A percentile compares a stretch with the other conserved stretches of the same genome.
These are phyloP conservation scores for Didymella exigua DNA, from an alignment of 2,329 filamentous ascomycete genomes.

Conservation along the genomic window DNA sequence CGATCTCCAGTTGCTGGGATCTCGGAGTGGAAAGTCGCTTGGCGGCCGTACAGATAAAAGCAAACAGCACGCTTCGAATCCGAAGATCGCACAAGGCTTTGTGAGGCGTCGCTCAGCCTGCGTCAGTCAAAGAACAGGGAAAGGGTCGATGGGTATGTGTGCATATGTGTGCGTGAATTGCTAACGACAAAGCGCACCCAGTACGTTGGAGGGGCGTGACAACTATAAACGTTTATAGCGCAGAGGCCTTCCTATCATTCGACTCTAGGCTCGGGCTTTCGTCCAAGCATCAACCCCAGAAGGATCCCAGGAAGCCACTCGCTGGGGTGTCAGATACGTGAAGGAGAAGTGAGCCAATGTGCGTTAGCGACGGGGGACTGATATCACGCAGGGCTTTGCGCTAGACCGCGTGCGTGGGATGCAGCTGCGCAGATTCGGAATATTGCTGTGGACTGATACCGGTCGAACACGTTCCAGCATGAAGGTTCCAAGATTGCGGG, in stretches of 20 bases:
- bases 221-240: slow-evolving; percentile 15
- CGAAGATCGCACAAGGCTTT: background rate
- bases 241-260: slow-evolving; percentile 8
- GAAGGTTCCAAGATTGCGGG: background rate
- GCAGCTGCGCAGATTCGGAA: background rate
- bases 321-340: slow-evolving; percentile 41
- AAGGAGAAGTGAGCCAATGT: slow-evolving; percentile 34
- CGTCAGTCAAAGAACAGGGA: background rate
- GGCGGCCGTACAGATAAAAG: slow-evolving; percentile 30
- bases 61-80: slow-evolving; percentile 14
- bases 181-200: slow-evolving; percentile 5
- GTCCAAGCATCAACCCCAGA: slow-evolving; percentile 23
- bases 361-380: slow-evolving; percentile 22
- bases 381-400: slow-evolving; percentile 28
- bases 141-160: background rate
- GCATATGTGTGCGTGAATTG: background rate
- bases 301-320: slow-evolving; percentile 27
- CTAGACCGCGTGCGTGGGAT: slow-evolving; percentile 12
- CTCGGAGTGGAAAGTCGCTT: slow-evolving; percentile 26
- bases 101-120: background rate
- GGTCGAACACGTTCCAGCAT: slow-evolving; percentile 1
- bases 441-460: background rate
- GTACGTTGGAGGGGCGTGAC: slow-evolving; percentile 19
- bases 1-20: slow-evolving; percentile 33
- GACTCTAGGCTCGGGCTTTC: slow-evolving; percentile 21